phyloP scores from a whole-genome alignment of 2,329 filamentous ascomycete species.

The Lachnellula suecica region DNA sequence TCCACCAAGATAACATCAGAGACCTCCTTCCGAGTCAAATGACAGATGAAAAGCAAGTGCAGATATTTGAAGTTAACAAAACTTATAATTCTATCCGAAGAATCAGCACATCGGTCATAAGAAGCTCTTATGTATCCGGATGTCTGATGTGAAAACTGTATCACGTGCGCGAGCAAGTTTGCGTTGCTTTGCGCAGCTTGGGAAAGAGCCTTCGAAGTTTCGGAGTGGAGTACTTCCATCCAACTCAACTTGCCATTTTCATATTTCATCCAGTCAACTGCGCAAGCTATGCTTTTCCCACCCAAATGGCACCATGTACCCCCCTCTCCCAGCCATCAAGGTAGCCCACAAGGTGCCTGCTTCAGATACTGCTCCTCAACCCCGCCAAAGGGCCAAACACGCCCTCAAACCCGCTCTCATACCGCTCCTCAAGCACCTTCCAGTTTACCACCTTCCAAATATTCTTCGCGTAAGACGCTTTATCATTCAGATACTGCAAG shows the following conservation, averaged over 20 bases:
- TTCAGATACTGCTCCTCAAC: slow-evolving; percentile 16
- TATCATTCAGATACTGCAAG: slow-evolving; percentile 76
- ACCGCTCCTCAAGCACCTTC: slow-evolving; percentile 67
- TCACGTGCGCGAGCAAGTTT: not conserved
- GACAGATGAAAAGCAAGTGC: not conserved
- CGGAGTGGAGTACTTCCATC: too few relatives aligned
- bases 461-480: slow-evolving; percentile 72
- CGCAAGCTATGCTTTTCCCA: not conserved
- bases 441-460: slow-evolving; percentile 81
- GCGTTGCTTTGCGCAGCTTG: not conserved
- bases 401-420: slow-evolving; percentile 44
- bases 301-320: not conserved
- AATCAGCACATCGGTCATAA: too few relatives aligned
- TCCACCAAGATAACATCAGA: too few relatives aligned
- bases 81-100: too few relatives aligned
- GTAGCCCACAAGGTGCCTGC: not conserved
- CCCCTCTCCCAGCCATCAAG: too few relatives aligned
- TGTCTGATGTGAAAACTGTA: too few relatives aligned
- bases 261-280: too few relatives aligned
- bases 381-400: slow-evolving; percentile 21
- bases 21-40: not conserved
- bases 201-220: not conserved
- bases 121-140: too few relatives aligned
- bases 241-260: too few relatives aligned
- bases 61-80: too few relatives aligned